A percentile compares a stretch with the other conserved stretches of the same genome.
phyloP scores from a whole-genome alignment of 192 early-diverging fungal genomes.

The Thamnidium elegans region DNA sequence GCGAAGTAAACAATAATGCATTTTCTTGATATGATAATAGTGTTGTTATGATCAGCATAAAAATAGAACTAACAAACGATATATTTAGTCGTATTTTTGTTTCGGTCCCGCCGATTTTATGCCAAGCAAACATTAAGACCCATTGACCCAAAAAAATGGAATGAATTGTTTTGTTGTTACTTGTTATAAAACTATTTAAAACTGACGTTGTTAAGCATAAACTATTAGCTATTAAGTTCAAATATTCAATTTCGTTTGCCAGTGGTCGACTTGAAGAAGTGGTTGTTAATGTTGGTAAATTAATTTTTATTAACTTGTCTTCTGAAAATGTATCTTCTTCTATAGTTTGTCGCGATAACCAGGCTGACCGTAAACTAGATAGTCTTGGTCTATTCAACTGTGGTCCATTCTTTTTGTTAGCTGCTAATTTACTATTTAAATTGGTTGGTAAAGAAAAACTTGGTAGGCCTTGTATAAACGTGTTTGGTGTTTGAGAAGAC shows the following conservation, averaged over 20 bases:
- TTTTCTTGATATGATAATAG: background rate
- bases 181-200: background rate
- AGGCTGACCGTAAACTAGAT: conserved; percentile 7
- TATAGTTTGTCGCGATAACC: background rate
- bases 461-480: background rate
- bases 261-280: background rate
- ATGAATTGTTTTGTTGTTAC: background rate
- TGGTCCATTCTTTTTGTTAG: no score
- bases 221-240: background rate
- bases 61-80: conserved; percentile 1
- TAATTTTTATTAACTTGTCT: background rate
- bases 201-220: background rate
- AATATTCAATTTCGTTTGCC: background rate
- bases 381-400: conserved; percentile 4
- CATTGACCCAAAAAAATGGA: background rate
- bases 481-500: background rate
- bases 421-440: no score
- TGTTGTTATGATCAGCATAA: background rate
- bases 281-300: background rate
- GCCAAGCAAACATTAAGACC: conserved; percentile 1
- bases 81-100: background rate
- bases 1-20: background rate
- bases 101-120: conserved; percentile 7
- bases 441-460: conserved; percentile 2
- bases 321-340: background rate